Evolutionary conservation across 768 basidiomycete genomes (phyloP), one percentile per base, ranked within the genome.

Genomic region (Tephrocybe sp.): DNA sequence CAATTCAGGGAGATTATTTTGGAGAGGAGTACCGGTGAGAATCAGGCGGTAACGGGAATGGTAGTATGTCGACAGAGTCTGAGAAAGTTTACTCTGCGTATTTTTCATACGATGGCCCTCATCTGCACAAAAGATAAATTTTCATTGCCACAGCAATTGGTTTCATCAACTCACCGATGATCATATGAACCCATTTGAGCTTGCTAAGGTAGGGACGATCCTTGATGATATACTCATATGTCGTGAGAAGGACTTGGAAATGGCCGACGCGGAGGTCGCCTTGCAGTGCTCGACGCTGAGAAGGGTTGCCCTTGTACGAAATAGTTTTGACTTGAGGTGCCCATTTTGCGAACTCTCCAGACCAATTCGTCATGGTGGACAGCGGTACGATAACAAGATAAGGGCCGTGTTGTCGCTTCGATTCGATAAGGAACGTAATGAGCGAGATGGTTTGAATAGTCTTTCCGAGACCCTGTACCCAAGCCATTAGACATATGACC

Each of bases 71-170:
- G 89, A 91, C 27, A 98, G 79, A 1, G 95, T 98, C 65, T 92
- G 88, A 3, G 84, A 79, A 30, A 97, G 80, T 72, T 96, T 96
- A 60, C 73, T 73, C 74, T 92, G 79, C 70, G 92, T 94, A 64
- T 98, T 97, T 74, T 98, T 98, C 92, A 97, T 93, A 63, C 94
- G 89, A 69, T 97, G 94, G 58, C 94, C 94, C 78, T 98, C 94
- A 64, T 98, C 87, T 91, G 28, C 16, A 15, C 6, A 31, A 22
- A 27, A 28, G 9, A 8, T 8, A 30, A 37, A 41, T 38, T 18
- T 25, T 13, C 31, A 12, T 25, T 4, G n/a, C n/a, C 26, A 22
- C 25, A 7, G 34, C n/a, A 54, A 40, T 39, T 9, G 9, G 8
- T 25, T 44, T 1, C n/a, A 25, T 35, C 34, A 27, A 66, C 79